Evolutionary conservation across 1,284 basidiomycete genomes (phyloP).

Genomic region (Termitomyces sp.): DNA sequence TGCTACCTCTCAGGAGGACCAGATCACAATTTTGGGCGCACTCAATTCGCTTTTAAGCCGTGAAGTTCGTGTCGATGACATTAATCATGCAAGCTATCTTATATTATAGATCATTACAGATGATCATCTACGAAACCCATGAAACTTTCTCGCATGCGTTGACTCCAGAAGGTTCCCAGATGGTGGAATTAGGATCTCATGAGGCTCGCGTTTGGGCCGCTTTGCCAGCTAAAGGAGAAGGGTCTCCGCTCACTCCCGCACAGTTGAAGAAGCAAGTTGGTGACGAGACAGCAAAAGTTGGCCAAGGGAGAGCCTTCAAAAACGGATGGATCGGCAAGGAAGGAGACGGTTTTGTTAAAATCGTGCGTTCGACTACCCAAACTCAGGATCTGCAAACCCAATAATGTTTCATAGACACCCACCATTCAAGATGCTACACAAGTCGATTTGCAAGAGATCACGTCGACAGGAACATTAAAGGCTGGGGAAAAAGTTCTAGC

Average conservation of each 20-base stretch:
- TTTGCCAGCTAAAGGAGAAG: constrained; percentile 69
- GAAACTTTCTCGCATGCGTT: constrained; percentile 71
- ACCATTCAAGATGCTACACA: constrained; percentile 72
- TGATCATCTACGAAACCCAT: constrained; percentile 80
- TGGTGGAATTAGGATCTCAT: constrained; percentile 82
- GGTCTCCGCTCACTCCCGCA: constrained; percentile 57
- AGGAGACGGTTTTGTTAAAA: constrained; percentile 81
- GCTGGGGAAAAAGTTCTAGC: constrained; percentile 77
- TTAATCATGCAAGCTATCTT: constrained; percentile 6
- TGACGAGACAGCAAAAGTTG: constrained; percentile 81
- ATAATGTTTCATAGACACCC: constrained; percentile 39
- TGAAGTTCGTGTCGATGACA: constrained; percentile 54
- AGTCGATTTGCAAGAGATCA: constrained; percentile 72
- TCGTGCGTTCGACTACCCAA: constrained; percentile 44
- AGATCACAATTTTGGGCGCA: constrained; percentile 80
- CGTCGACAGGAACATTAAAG: constrained; percentile 64
- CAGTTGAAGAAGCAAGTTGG: constrained; percentile 75
- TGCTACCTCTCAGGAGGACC: constrained; percentile 66
- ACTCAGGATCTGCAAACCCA: constrained; percentile 8
- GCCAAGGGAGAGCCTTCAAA: constrained; percentile 95
- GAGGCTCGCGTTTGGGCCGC: constrained; percentile 89
- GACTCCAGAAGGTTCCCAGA: constrained; percentile 78
- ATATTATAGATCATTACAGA: constrained; percentile 46
- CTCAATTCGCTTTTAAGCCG: constrained; percentile 84
- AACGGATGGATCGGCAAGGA: constrained; percentile 96